phyloP scores from a whole-genome alignment of 2,329 filamentous ascomycete genomes.

The Fusarium bactridioides region DNA sequence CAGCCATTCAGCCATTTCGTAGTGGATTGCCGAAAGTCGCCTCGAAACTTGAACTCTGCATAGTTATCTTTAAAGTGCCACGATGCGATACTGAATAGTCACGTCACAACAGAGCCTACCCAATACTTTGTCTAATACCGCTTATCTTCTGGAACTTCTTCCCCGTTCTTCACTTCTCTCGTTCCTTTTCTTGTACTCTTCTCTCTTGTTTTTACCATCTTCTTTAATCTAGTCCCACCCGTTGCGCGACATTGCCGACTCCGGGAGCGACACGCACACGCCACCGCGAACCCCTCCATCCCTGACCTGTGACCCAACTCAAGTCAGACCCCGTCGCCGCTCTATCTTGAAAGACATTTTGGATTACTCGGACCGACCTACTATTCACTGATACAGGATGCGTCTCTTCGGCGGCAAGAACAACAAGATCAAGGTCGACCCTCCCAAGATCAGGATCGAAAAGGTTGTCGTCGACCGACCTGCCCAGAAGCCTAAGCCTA shows the following conservation, averaged over 20 bases:
- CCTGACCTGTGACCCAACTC: constrained; percentile 33
- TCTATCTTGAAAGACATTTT: background rate
- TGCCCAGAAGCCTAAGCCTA: constrained; percentile 49
- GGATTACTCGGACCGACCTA: constrained; percentile 9
- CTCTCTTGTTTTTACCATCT: constrained; percentile 22
- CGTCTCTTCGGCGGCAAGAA: constrained; percentile 53
- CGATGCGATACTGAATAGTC: constrained; percentile 37
- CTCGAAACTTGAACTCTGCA: constrained; percentile 36
- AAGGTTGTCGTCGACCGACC: constrained; percentile 56
- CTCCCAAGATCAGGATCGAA: constrained; percentile 61
- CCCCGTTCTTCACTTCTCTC: constrained; percentile 4
- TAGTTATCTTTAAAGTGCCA: constrained; percentile 22
- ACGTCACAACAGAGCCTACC: constrained; percentile 9
- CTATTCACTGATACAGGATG: constrained; percentile 39
- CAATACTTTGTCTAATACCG: background rate
- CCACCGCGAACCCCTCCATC: constrained; percentile 44
- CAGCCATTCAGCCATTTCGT: constrained; percentile 23
- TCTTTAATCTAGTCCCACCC: constrained; percentile 33
- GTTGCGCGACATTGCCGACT: constrained; percentile 40
- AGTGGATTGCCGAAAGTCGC: constrained; percentile 23
- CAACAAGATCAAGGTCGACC: constrained; percentile 61
- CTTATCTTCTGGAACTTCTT: constrained; percentile 9
- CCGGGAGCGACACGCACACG: constrained; percentile 40
- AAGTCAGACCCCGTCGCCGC: constrained; percentile 15
- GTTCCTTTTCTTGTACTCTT: constrained; percentile 22